phyloP scores from a whole-genome alignment of 352 stramenopile genomes.

The Phytopythium kandeliae region DNA sequence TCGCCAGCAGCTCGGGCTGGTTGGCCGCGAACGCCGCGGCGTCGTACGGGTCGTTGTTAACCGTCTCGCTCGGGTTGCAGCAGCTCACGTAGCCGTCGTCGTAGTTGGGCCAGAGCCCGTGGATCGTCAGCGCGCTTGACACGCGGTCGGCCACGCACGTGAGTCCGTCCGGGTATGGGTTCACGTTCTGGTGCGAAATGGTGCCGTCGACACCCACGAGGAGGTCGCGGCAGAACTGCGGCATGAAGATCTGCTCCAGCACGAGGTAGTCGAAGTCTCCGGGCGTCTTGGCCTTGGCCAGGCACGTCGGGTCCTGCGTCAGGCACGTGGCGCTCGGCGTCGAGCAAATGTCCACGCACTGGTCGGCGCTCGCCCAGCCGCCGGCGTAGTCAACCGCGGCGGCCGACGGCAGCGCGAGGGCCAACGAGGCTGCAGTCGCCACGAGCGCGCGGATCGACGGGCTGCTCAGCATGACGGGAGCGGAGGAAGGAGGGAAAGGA shows the following conservation, averaged over 20 bases:
- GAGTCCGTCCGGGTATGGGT: conserved; percentile 51
- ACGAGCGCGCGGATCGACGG: conserved; percentile 1
- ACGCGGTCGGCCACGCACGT: conserved; percentile 32
- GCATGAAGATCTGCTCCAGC: conserved; percentile 73
- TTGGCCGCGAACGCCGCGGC: conserved; percentile 31
- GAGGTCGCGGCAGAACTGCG: conserved; percentile 77
- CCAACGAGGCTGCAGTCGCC: conserved; percentile 10
- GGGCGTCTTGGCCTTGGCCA: conserved; percentile 54
- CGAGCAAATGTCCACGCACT: conserved; percentile 79
- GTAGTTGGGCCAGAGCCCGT: conserved; percentile 77
- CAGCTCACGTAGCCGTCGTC: conserved; percentile 64
- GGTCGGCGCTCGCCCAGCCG: conserved; percentile 39
- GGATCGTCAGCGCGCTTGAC: conserved; percentile 60
- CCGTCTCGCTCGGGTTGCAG: conserved; percentile 57
- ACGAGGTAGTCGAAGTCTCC: conserved; percentile 76
- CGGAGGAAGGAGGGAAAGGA: background rate
- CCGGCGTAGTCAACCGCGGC: conserved; percentile 49
- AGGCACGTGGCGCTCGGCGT: conserved; percentile 51
- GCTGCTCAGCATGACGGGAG: conserved; percentile 4
- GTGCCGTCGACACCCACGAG: conserved; percentile 64
- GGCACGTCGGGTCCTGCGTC: conserved; percentile 38
- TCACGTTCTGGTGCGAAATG: conserved; percentile 79
- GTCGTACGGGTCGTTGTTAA: conserved; percentile 57
- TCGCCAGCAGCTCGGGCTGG: conserved; percentile 36
- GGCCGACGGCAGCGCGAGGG: conserved; percentile 7